Percentiles rank a stretch among this genome's conserved stretches.
Evolutionary conservation across 2,329 filamentous ascomycete genomes (phyloP).

Genomic region (Metarhizium guizhouense): DNA sequence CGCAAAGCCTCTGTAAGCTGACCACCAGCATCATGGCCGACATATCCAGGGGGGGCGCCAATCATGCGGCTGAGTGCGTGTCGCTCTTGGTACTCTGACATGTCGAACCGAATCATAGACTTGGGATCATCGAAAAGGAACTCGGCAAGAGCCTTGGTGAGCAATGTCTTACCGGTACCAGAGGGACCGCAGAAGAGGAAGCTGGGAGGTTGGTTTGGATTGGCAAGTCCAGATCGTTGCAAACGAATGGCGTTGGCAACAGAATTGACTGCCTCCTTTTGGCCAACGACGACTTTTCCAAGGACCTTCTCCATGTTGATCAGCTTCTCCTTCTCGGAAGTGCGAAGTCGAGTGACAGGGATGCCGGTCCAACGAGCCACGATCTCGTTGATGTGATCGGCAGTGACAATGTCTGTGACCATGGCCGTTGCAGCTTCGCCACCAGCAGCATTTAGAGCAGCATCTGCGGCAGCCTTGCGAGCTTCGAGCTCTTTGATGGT

Average conservation of each 20-base stretch:
- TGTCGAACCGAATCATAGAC: slow-evolving; percentile 97
- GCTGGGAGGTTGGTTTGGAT: slow-evolving; percentile 93
- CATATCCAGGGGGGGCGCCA: slow-evolving; percentile 91
- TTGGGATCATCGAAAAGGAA: slow-evolving; percentile 97
- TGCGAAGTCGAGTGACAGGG: slow-evolving; percentile 86
- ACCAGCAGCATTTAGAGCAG: slow-evolving; percentile 46
- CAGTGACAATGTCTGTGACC: slow-evolving; percentile 87
- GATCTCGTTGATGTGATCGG: slow-evolving; percentile 98
- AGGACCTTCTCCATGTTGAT: slow-evolving; percentile 91
- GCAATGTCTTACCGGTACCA: slow-evolving; percentile 93
- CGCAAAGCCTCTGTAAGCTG: slow-evolving; percentile 93
- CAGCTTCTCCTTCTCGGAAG: slow-evolving; percentile 97
- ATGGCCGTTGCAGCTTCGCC: slow-evolving; percentile 60
- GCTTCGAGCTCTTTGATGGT: slow-evolving; percentile 74
- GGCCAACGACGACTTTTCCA: slow-evolving; percentile 77
- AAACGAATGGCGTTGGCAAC: slow-evolving; percentile 95
- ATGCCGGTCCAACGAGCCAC: slow-evolving; percentile 98
- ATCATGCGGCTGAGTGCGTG: slow-evolving; percentile 97
- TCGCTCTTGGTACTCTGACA: slow-evolving; percentile 98
- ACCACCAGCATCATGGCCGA: slow-evolving; percentile 91
- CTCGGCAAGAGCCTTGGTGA: slow-evolving; percentile 94
- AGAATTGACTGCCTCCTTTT: slow-evolving; percentile 84
- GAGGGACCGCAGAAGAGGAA: slow-evolving; percentile 99
- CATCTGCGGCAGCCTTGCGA: slow-evolving; percentile 72
- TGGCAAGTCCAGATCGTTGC: slow-evolving; percentile 86